Evolutionary conservation across 208 protist genomes (phyloP).

Genomic region (Tetramitus jugosus): DNA sequence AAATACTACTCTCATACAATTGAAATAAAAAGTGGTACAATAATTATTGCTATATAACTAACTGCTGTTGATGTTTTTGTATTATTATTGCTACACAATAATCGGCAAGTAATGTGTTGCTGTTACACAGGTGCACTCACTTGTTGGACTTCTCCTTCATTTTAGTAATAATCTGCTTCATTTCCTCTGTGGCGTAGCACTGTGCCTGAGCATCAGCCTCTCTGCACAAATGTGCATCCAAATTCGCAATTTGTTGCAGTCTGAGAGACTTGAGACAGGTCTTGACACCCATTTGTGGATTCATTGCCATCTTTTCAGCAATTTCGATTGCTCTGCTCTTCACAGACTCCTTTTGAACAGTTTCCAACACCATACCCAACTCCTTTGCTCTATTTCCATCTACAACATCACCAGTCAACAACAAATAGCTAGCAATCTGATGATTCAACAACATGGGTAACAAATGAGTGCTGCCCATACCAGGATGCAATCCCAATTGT

Average conservation of each 20-base stretch:
- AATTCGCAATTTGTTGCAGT: background rate
- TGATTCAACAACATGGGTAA: constrained; percentile 40
- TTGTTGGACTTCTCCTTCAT: background rate
- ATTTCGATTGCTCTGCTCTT: background rate
- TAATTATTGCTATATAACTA: too few species aligned
- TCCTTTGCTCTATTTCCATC: constrained; percentile 39
- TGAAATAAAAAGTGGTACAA: too few species aligned
- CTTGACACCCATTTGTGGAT: background rate
- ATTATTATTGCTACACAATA: too few species aligned
- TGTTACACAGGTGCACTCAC: background rate
- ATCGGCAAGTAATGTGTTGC: too few species aligned
- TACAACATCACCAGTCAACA: constrained; percentile 42
- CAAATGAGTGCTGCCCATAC: constrained; percentile 44
- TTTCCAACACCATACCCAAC: constrained; percentile 41
- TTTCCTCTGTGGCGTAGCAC: background rate
- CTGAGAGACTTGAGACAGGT: background rate
- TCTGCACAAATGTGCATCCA: background rate
- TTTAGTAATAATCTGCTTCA: background rate
- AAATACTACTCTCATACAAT: too few species aligned
- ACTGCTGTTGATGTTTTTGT: too few species aligned
- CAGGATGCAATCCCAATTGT: constrained; percentile 46
- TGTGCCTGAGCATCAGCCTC: constrained; percentile 11
- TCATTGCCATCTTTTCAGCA: background rate
- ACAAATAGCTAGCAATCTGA: constrained; percentile 43
- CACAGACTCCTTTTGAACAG: constrained; percentile 13